Evolutionary conservation across 805 yeast genomes (phyloP), one percentile per base, ranked within the genome.

Genomic region (Teunomyces lycoperdinae): DNA sequence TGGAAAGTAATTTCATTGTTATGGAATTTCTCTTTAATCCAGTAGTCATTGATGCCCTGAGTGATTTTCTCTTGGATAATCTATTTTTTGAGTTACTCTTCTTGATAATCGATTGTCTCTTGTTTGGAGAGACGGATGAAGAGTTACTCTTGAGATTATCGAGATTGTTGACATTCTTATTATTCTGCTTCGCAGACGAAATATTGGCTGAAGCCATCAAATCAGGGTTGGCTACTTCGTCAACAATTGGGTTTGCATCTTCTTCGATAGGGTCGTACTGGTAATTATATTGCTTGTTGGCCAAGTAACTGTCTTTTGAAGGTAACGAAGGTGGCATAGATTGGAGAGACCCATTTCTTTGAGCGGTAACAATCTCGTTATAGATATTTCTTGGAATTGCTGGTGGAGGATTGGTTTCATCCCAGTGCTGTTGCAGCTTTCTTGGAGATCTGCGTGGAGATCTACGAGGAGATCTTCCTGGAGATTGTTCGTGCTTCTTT

Each of bases 21-120:
- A 86, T 81, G 0, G 91, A 85, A 51, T 84, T 84, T 57, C 91
- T 77, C 58, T 71, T 73, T 59, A 85, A 80, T 1, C 77, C 76
- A 50, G 71, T 57, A 13, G 72, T 68, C 67, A 73, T 57, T 9
- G 76, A 71, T 16, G 63, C 64, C 42, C 77, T 61, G 42, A 70
- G 42, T 1, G 76, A 71, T 49, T 66, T 70, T 44, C 76, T 60
- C 50, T 58, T 58, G 10, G 63, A 57, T 44, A 67, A 54, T 43
- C 70, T 58, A 48, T 68, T 64, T 49, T 65, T 68, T 5, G 68
- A 61, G 16, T 43, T 51, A 39, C 61, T 58, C 20, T 52, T 57
- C 26, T 50, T 50, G 50, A 64, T 56, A 11, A 64, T 47, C 7
- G 74, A 68, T 31, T 52, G 54, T 31, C 74, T 57, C 54, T 66